Evolutionary conservation across 345 rosid species (phyloP), one percentile per base, ranked within the genome.

Genomic region (Microthlaspi erraticum): DNA sequence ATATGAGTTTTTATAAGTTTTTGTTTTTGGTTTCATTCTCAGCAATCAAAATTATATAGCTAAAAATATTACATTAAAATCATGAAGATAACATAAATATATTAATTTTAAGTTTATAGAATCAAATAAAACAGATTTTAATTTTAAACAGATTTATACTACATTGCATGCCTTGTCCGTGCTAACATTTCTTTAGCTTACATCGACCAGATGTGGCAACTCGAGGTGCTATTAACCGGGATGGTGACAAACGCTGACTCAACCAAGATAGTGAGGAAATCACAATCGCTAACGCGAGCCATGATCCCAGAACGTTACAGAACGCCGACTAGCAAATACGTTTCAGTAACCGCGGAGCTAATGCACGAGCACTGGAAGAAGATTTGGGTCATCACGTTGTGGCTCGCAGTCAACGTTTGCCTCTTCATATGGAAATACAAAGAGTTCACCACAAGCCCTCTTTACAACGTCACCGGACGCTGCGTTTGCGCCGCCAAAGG

Each of bases 401-500:
- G 91, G 85, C 2, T 86, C 72, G 58, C 48, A 10, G 11, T 79
- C 18, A 91, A 86, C 51, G 17, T 37, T 4, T 39, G 10, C 44
- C 86, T 93, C 32, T 82, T 83, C 71, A 6, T 44, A 1, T 86
- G 89, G 91, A 93, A 88, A 60, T 87, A 72, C 71, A 7, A 13
- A 0, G 73, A 83, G 31, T 64, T 72, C 70, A 17, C 66, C 16
- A 36, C 32, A 0, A 36, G 79, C 2, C 77, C 81, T 2, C 45
- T 70, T 2, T 93, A 80, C 70, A 52, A 87, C 34, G 76, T 93
- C 76, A 81, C 89, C 7, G 96, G 97, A 7, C 77, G 75, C 39
- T 91, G 98, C 43, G 78, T 93, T 18, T 86, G 94, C 56, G 46
- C 74, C 0, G 98, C 97, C 2, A 93, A 93, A 73, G 98, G 92